These are phyloP conservation scores for Podospora tetraspora DNA, from an alignment of 495 filamentous ascomycete genomes.

Conservation along the genomic window DNA sequence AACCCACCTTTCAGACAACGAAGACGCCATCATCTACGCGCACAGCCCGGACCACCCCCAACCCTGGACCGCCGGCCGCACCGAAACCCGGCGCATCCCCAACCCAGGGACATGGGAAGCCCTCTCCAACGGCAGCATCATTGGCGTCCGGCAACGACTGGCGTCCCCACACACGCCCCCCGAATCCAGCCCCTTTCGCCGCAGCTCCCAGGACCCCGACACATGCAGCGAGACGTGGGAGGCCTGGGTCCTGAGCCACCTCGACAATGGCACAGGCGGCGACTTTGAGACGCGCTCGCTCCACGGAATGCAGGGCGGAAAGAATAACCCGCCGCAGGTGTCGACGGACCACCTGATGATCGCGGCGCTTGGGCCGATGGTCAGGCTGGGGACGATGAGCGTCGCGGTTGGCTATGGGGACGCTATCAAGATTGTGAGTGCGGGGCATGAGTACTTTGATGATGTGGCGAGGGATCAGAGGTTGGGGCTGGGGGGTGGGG, in stretches of 20 bases:
- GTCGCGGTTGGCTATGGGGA: conserved; percentile 65
- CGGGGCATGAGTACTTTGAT: conserved; percentile 58
- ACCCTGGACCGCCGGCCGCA: conserved; percentile 39
- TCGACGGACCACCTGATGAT: conserved; percentile 49
- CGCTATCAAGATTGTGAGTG: conserved; percentile 57
- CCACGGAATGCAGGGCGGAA: conserved; percentile 24
- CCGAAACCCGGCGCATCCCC: conserved; percentile 32
- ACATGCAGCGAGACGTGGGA: conserved; percentile 45
- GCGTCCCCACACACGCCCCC: conserved; percentile 6
- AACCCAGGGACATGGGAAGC: conserved; percentile 49
- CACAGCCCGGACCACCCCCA: conserved; percentile 31
- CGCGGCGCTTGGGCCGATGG: conserved; percentile 53
- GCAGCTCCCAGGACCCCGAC: conserved; percentile 1
- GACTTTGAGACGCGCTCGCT: conserved; percentile 38
- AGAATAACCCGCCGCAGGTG: conserved; percentile 13
- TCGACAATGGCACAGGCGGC: conserved; percentile 23
- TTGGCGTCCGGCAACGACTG: conserved; percentile 39
- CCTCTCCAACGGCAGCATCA: conserved; percentile 42
- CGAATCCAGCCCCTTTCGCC: conserved; percentile 24
- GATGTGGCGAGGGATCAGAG: conserved; percentile 16
- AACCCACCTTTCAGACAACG: conserved; percentile 47
- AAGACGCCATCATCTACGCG: conserved; percentile 39
- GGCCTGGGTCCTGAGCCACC: conserved; percentile 56
- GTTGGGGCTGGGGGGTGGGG: conserved; percentile 8
- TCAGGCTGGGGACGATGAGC: conserved; percentile 50